Base-by-base conservation (phyloP, 1,284 basidiomycete genomes). In the Pisolithus thermaeus region DNA sequence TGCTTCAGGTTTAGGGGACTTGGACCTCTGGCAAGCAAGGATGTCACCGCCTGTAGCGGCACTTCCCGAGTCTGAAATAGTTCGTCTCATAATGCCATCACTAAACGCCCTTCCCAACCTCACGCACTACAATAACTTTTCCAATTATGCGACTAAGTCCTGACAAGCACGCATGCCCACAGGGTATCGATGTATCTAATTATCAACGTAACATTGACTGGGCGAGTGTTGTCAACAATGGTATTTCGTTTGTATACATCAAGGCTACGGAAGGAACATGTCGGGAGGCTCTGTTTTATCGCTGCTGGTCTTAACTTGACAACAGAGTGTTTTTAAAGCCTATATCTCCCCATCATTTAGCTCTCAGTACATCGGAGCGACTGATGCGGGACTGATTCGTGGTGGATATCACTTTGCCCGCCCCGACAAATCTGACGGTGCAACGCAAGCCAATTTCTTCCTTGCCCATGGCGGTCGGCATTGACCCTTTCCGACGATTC, bases 231-330 rank as follows among this genome's bases (percentile, higher is more conserved):
- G 75, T 73, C 52, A 65, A 74, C n/a, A 80, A 80, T 54, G 83
- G 83, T 4, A 65, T 83, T 42, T 54, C 70, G 14, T 87, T 85
- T 58, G 80, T 72, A 8, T 84, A 75, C 61, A 84, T 87, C 75
- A 87, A 87, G 63, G 84, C 83, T 11, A 87, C 85, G 5, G 83
- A 87, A 61, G 81, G 81, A 14, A 84, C 78, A 38, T 65, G 74
- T 83, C 53, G 57, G 65, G 37, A n/a, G 38, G 50, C 23, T 30
- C 28, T 1, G 28, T 7, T 50, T 46, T 22, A 23, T 43, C 20
- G 28, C 23, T 32, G 7, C 0, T 18, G 32, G 14, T 46, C 8
- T 36, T 52, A 11, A 64, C 5, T 32, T 27, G 4, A 16, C n/a
- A 3, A 30, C 7, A 5, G 12, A 1, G 6, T 18, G 2, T 48